Conservation (phyloP, 768 basidiomycete species). For the Rossbeevera mucosa region DNA sequence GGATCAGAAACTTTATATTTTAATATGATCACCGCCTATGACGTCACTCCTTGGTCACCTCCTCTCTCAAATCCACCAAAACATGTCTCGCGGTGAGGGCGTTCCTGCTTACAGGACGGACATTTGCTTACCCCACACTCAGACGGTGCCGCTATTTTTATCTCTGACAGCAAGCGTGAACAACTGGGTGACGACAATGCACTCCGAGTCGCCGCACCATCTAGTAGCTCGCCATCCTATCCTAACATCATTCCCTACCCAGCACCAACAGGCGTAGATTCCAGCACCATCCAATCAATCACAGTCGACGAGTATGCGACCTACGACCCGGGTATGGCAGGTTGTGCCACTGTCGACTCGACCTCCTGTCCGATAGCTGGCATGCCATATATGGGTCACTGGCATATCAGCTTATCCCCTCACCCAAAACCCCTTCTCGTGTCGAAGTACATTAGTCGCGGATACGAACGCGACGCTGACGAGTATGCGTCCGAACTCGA, state of each 20-base stretch:
- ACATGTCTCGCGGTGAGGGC: background rate
- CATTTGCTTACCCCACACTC: background rate
- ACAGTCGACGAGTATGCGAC: conserved; percentile 13
- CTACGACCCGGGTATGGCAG: conserved; percentile 24
- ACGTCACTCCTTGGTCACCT: background rate
- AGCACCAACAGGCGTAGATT: background rate
- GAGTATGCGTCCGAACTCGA: conserved; percentile 6
- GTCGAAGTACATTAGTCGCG: conserved; percentile 2
- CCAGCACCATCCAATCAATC: background rate
- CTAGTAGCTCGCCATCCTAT: background rate
- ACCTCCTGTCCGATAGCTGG: conserved; percentile 12
- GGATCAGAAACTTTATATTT: too few relatives aligned
- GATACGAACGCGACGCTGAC: conserved; percentile 22
- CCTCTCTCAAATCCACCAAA: background rate
- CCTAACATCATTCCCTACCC: background rate
- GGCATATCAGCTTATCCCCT: background rate
- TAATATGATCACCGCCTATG: background rate
- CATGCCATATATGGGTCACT: background rate
- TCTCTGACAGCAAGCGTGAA: conserved; percentile 3
- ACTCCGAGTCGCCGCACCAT: background rate
- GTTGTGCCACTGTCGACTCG: conserved; percentile 2
- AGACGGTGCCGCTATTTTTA: background rate
- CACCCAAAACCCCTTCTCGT: background rate
- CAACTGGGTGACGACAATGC: background rate
- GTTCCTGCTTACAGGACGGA: background rate